A percentile compares a stretch with the other conserved stretches of the same genome.
These are phyloP conservation scores for Gillenia trifoliata DNA, from an alignment of 306 rosid genomes.

Conservation along the genomic window DNA sequence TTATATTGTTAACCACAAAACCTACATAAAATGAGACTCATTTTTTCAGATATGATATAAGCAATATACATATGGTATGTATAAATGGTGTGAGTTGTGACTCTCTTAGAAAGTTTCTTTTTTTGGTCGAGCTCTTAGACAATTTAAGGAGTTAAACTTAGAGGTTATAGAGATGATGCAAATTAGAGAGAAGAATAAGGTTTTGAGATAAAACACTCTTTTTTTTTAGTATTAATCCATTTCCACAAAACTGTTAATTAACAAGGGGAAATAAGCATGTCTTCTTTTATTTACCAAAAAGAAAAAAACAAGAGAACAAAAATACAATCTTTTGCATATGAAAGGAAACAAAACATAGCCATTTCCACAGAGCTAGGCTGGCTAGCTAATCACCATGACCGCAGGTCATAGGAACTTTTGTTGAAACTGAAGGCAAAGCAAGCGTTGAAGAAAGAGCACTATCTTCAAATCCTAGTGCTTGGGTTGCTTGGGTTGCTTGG, in stretches of 20 bases:
- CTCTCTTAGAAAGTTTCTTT: too few relatives aligned
- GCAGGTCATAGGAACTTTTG: not conserved
- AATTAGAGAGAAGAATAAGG: not conserved
- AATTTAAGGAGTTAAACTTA: not conserved
- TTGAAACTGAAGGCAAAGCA: not conserved
- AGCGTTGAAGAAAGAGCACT: not conserved
- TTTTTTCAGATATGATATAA: too few relatives aligned
- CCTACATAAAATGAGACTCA: too few relatives aligned
- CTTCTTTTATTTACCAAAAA: constrained; percentile 6
- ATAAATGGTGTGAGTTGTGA: not conserved
- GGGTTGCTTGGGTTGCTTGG: constrained; percentile 6
- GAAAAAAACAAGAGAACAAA: not conserved
- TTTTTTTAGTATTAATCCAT: not conserved
- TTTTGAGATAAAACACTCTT: not conserved
- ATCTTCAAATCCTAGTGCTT: constrained; percentile 13
- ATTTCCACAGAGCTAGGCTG: not conserved
- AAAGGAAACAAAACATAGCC: not conserved
- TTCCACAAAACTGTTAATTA: not conserved
- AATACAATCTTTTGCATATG: not conserved
- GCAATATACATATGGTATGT: too few relatives aligned
- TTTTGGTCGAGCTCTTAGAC: too few relatives aligned
- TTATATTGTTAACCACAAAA: too few relatives aligned
- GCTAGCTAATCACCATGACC: not conserved
- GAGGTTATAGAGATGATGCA: not conserved
- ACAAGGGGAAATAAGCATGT: not conserved